Conservation (phyloP, 2,329 filamentous ascomycete species). For the Cladobotryum mycophilum region DNA sequence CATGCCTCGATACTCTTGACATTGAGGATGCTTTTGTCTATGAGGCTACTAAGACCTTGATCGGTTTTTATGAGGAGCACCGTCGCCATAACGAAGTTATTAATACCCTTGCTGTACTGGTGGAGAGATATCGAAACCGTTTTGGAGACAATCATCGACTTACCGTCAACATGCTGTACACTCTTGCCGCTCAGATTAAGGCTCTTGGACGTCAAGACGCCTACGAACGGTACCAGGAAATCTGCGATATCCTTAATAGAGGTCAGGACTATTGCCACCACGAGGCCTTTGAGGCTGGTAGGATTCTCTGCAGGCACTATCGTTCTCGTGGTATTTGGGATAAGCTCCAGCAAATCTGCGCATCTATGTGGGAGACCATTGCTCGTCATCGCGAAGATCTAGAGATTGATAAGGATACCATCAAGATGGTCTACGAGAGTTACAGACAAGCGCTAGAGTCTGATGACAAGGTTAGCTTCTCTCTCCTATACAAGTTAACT, state of each 20-base stretch:
- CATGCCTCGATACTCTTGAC: conserved; percentile 25
- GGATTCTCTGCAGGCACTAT: conserved; percentile 39
- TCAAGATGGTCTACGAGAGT: conserved; percentile 36
- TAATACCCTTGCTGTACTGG: conserved; percentile 27
- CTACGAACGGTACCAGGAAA: conserved; percentile 31
- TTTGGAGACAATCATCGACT: conserved; percentile 23
- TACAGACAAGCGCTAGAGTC: conserved; percentile 43
- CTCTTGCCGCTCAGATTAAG: conserved; percentile 17
- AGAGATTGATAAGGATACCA: conserved; percentile 34
- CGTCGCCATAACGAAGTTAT: conserved; percentile 34
- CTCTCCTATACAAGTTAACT: conserved; percentile 37
- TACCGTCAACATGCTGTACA: conserved; percentile 30
- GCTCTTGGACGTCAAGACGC: conserved; percentile 26
- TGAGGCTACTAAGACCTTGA: conserved; percentile 22
- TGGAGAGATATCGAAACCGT: conserved; percentile 26
- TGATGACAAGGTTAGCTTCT: conserved; percentile 36
- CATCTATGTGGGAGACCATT: conserved; percentile 36
- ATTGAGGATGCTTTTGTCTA: conserved; percentile 25
- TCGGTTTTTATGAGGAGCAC: conserved; percentile 28
- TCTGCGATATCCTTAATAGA: conserved; percentile 28
- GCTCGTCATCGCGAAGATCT: conserved; percentile 30
- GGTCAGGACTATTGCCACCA: conserved; percentile 27
- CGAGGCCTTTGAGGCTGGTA: conserved; percentile 39
- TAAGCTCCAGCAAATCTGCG: conserved; percentile 40
- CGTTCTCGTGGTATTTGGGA: conserved; percentile 38